A percentile compares a stretch with the other conserved stretches of the same genome.
These are phyloP conservation scores for Cymodocea nodosa DNA, from an alignment of 116 monocot genomes.

Conservation along the genomic window DNA sequence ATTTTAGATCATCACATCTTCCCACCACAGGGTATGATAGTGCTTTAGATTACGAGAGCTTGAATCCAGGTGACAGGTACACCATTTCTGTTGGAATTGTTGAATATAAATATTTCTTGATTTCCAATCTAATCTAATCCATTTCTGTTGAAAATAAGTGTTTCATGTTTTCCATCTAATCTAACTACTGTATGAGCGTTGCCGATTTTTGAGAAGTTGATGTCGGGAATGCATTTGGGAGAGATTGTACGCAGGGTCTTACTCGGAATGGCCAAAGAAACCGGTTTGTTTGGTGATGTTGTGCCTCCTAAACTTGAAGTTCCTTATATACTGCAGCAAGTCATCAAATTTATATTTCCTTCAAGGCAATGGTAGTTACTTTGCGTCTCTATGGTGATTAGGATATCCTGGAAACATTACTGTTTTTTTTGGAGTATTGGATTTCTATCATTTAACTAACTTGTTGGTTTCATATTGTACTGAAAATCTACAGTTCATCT, in stretches of 20 bases:
- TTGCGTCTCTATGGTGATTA: not conserved
- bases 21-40: slow-evolving; percentile 53
- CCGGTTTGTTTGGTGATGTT: slow-evolving; percentile 29
- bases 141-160: not conserved
- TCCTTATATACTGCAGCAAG: slow-evolving; percentile 31
- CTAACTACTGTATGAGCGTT: slow-evolving; percentile 2
- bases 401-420: not conserved
- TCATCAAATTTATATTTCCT: not conserved
- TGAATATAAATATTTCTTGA: not conserved
- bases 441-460: not conserved
- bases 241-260: slow-evolving; percentile 52
- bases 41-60: slow-evolving; percentile 55
- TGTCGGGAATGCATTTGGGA: slow-evolving; percentile 57
- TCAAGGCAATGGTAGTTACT: not conserved
- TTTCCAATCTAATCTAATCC: too few relatives aligned
- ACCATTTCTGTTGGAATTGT: not conserved
- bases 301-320: slow-evolving; percentile 32
- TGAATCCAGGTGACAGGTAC: slow-evolving; percentile 83
- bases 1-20: slow-evolving; percentile 59
- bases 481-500: too few relatives aligned
- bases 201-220: slow-evolving; percentile 48
- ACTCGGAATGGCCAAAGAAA: slow-evolving; percentile 34
- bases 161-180: not conserved
- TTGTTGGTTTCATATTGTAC: too few relatives aligned
- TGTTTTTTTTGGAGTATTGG: not conserved